Conservation (phyloP, 2,329 filamentous ascomycete species). For the Rachicladosporium sp. region DNA sequence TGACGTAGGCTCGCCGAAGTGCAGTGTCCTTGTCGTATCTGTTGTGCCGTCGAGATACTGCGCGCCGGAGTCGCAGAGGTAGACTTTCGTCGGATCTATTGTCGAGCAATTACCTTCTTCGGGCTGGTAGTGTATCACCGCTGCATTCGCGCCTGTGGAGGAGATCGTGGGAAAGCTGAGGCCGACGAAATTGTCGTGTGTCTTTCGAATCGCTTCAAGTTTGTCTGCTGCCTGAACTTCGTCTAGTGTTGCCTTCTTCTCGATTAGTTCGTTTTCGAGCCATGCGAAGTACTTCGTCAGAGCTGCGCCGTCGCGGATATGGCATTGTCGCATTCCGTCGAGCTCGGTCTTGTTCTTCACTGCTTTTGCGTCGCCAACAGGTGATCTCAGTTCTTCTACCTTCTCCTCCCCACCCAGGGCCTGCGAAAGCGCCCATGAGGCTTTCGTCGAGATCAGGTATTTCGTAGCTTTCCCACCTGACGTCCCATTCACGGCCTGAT, state of each 20-base stretch:
- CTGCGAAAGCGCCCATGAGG: conserved; percentile 84
- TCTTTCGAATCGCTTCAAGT: conserved; percentile 61
- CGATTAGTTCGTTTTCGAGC: conserved; percentile 75
- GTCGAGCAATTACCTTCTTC: conserved; percentile 68
- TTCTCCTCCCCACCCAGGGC: conserved; percentile 74
- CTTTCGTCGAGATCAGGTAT: conserved; percentile 75
- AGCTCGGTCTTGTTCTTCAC: conserved; percentile 86
- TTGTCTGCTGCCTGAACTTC: conserved; percentile 90
- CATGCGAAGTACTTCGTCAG: conserved; percentile 90
- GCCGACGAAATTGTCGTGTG: conserved; percentile 66
- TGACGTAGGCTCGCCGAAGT: conserved; percentile 74
- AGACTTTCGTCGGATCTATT: conserved; percentile 76
- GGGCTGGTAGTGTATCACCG: conserved; percentile 91
- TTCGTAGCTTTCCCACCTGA: conserved; percentile 40
- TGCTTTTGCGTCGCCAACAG: conserved; percentile 80
- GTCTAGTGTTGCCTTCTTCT: conserved; percentile 57
- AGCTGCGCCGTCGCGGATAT: conserved; percentile 85
- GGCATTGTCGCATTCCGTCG: conserved; percentile 85
- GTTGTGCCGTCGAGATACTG: conserved; percentile 94
- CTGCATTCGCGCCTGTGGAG: conserved; percentile 82
- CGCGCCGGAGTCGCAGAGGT: conserved; percentile 94
- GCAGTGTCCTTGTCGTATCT: conserved; percentile 84
- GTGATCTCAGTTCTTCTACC: conserved; percentile 78
- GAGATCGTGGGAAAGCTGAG: conserved; percentile 94
- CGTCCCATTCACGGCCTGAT: conserved; percentile 14